Base-by-base conservation (phyloP, 345 rosid genomes). In the Arabis hirsuta region DNA sequence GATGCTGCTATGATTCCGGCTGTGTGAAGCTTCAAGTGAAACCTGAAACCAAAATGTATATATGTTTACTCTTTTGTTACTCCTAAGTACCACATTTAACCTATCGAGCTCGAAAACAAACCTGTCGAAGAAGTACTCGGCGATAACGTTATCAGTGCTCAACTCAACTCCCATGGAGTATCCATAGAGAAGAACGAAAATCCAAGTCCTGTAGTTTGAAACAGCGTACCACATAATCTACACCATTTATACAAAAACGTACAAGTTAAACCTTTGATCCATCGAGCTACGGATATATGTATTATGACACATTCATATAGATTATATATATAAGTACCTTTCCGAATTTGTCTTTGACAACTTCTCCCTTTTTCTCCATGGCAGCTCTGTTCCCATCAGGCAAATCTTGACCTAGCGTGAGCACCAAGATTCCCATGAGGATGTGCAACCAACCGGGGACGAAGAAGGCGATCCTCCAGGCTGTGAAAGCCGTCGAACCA, bases 381-480 rank as follows among this genome's bases (percentile, higher is more conserved):
- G 85, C 47, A 11, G 80, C 48, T 7, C 87, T 77, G 70, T 88
- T 84, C 0, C 94, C 94, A 70, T 82, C 94, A 14, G 94, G 94
- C 76, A 88, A 64, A 69, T 88, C 95, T 76, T 88, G 95, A 56
- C 95, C 95, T 2, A 88, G 53, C 11, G 78, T 82, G 62, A 86
- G 57, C 32, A 88, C 89, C 80, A 83, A 56, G 47, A 84, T 73
- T n/a, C 88, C 95, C 87, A 77, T 81, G 44, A 88, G 73, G 5
- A 86, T 71, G 65, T 88, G 80, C 50, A 84, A 77, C 62, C 80
- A 79, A 3, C 95, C 91, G 0, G 89, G 91, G 47, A 86, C 26
- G 63, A 88, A 88, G 73, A 88, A 88, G 36, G 95, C 82, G 0
- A 88, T 80, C 75, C 95, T 83, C 89, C 95, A 88, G 19, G 95